Percentiles rank a stretch among this genome's conserved stretches.
These are phyloP conservation scores for Rhynchospora pubera DNA, from an alignment of 176 grass and related monocot genomes.

Conservation along the genomic window DNA sequence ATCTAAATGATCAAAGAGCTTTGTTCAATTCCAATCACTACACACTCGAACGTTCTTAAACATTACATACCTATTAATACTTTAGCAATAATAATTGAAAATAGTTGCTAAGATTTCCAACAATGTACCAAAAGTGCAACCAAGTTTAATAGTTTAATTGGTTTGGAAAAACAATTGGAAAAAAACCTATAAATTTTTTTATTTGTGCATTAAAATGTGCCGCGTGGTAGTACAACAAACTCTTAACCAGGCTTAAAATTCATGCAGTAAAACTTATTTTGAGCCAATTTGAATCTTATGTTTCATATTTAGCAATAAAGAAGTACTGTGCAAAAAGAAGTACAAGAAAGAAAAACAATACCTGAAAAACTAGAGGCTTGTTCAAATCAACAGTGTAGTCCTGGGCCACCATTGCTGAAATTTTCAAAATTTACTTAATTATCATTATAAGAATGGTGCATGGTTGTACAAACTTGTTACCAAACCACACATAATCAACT, in stretches of 20 bases:
- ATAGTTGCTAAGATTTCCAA: background rate
- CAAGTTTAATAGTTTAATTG: background rate
- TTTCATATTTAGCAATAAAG: background rate
- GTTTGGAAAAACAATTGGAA: too few relatives aligned
- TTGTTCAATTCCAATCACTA: background rate
- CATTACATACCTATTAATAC: background rate
- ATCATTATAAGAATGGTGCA: background rate
- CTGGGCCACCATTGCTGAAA: constrained; percentile 61
- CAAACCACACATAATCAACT: background rate
- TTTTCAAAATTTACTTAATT: constrained; percentile 10
- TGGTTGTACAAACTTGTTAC: background rate
- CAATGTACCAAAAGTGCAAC: background rate
- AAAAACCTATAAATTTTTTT: background rate
- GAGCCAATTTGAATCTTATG: background rate
- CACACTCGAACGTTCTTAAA: background rate
- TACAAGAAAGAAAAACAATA: constrained; percentile 1
- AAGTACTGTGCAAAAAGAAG: background rate
- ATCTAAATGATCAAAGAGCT: background rate
- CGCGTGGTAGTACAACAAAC: background rate
- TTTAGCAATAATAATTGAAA: background rate
- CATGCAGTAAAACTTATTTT: background rate
- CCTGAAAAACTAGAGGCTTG: constrained; percentile 98
- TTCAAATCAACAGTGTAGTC: constrained; percentile 81
- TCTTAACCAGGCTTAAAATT: background rate
- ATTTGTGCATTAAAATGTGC: background rate